Percentiles rank a stretch among this genome's conserved stretches.
phyloP scores from a whole-genome alignment of 805 yeast genomes.

The Blastobotrys americana region DNA sequence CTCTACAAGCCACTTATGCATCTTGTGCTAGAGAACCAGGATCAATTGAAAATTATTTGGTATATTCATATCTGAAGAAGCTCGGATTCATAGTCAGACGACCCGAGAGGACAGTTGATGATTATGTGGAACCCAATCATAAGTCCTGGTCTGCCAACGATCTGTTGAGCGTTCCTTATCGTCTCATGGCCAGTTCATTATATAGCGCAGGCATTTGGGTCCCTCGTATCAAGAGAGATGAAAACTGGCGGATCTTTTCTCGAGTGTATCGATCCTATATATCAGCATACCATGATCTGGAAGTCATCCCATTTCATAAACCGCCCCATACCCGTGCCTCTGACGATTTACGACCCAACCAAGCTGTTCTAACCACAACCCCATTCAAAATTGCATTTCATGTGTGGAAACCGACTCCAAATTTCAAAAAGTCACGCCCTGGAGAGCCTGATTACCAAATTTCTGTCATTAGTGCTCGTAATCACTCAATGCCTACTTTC shows the following conservation, averaged over 20 bases:
- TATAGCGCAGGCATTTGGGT: no score
- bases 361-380: constrained; percentile 10
- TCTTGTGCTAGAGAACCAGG: constrained; percentile 37
- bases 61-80: constrained; percentile 67
- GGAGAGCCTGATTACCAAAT: constrained; percentile 68
- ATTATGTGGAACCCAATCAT: background rate
- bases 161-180: background rate
- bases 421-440: constrained; percentile 64
- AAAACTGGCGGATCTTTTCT: no score
- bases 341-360: constrained; percentile 5
- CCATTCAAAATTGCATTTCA: constrained; percentile 43
- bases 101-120: constrained; percentile 2
- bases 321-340: constrained; percentile 8
- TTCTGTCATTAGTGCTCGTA: constrained; percentile 42
- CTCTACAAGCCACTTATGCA: constrained; percentile 59
- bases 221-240: no score
- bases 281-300: constrained; percentile 19
- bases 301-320: constrained; percentile 21
- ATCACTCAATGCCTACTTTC: constrained; percentile 30
- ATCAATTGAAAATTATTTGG: constrained; percentile 51
- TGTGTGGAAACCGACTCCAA: constrained; percentile 74
- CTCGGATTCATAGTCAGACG: constrained; percentile 63
- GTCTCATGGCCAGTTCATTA: background rate
- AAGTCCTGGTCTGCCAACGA: no score
- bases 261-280: constrained; percentile 11